Evolutionary conservation across 176 grass and related monocot genomes (phyloP), one percentile per base, ranked within the genome.

Genomic region (Hordeum vulgare): DNA sequence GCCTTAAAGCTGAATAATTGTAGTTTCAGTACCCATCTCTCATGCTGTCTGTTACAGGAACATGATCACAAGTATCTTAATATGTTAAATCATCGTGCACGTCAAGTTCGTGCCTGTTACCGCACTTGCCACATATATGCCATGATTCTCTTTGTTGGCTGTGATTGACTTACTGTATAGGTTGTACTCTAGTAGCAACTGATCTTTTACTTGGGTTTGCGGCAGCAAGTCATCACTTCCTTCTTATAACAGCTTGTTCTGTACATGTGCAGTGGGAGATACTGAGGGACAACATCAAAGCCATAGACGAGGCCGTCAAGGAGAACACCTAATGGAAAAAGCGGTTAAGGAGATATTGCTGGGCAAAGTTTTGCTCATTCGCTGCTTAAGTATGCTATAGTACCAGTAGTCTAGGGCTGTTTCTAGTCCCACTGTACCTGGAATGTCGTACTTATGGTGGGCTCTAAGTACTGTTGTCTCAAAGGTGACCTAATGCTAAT

Each of bases 251-350:
- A 24, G 11, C 21, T 72, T 13, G 15, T 58, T 73, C 74, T 75
- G 74, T 61, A 47, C 35, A 21, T 59, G 24, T 74, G 74, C 66
- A 90, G 88, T 90, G 88, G 88, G 79, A 90, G 10, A 40, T 86
- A 74, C 6, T 90, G 79, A 86, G 66, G 58, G 88, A 86, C 17
- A 90, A 83, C 15, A 90, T 86, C 59, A 60, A 90, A 39, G 58
- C 58, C 42, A 90, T 90, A 83, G 84, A 90, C 0, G 84, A 86
- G 28, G 88, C 79, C 6, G 6, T 90, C 59, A 83, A 90, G 84
- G 88, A 90, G 59, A 86, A 79, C 15, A 26, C 66, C 5, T 86
- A 59, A 90, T 67, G 31, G 1, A 57, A 28, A 14, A 28, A 59
- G 78, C 12, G 0, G 0, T 11, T 1, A 1, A 58, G 18, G 2